Conservation (phyloP, 2,329 filamentous ascomycete species). For the Paecilomyces fulvus region DNA sequence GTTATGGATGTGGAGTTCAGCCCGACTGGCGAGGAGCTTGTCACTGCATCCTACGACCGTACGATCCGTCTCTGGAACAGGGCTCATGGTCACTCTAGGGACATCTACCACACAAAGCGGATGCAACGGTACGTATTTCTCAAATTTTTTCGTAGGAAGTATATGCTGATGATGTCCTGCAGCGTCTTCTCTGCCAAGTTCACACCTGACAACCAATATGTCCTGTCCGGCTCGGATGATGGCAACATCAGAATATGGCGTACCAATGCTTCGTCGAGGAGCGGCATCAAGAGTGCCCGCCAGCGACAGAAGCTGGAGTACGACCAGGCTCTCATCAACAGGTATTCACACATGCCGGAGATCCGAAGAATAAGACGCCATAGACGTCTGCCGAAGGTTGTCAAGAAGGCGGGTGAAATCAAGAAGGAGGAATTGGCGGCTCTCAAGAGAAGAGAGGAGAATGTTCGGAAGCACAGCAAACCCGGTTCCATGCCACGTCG, state of each 20-base stretch:
- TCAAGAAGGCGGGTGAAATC: slow-evolving; percentile 95
- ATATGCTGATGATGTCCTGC: slow-evolving; percentile 8
- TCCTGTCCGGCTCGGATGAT: slow-evolving; percentile 87
- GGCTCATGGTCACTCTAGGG: slow-evolving; percentile 72
- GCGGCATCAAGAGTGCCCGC: slow-evolving; percentile 74
- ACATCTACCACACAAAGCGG: slow-evolving; percentile 94
- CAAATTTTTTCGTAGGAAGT: not conserved
- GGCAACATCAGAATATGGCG: slow-evolving; percentile 89
- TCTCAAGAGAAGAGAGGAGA: slow-evolving; percentile 87
- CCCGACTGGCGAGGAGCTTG: slow-evolving; percentile 87
- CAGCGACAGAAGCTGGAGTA: slow-evolving; percentile 88
- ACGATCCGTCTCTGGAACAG: slow-evolving; percentile 81
- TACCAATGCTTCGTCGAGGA: slow-evolving; percentile 71
- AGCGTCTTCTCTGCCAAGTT: slow-evolving; percentile 76
- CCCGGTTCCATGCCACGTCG: slow-evolving; percentile 67
- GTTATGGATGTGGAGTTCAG: slow-evolving; percentile 97
- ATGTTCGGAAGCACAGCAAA: slow-evolving; percentile 82
- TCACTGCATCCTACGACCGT: slow-evolving; percentile 80
- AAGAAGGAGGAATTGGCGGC: slow-evolving; percentile 81
- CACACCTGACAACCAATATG: slow-evolving; percentile 81
- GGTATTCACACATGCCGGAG: slow-evolving; percentile 94
- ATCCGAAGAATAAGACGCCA: slow-evolving; percentile 84
- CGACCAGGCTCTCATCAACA: slow-evolving; percentile 70
- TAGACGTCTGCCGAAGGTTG: slow-evolving; percentile 79
- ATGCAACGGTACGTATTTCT: slow-evolving; percentile 60